Evolutionary conservation across 805 yeast species (phyloP).

Genomic region (Candida pseudoglaebosa): DNA sequence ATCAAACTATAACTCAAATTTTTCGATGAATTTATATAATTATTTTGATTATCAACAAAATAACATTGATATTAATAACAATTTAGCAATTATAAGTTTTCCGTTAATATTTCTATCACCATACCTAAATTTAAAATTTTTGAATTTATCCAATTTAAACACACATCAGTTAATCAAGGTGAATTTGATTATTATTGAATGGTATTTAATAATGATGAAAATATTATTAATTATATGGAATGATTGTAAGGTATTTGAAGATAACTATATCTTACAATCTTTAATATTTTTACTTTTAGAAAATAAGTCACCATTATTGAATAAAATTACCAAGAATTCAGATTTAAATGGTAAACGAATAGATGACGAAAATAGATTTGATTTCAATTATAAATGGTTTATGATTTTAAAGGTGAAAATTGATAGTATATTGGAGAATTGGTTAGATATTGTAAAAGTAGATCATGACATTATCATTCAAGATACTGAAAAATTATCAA

Average conservation of each 20-base stretch:
- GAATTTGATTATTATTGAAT: conserved; percentile 36
- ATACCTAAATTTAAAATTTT: conserved; percentile 13
- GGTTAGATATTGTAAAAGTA: conserved; percentile 18
- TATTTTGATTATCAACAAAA: conserved; percentile 9
- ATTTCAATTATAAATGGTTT: conserved; percentile 23
- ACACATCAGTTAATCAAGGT: conserved; percentile 22
- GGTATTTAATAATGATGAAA: conserved; percentile 43
- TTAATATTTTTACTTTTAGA: conserved; percentile 20
- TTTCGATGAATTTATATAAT: conserved; percentile 14
- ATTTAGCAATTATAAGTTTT: conserved; percentile 47
- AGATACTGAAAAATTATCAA: neutral
- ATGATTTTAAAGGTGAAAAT: conserved; percentile 20
- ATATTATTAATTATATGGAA: conserved; percentile 28
- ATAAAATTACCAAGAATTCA: neutral
- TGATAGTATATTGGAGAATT: conserved; percentile 20
- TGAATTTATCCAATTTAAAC: conserved; percentile 21
- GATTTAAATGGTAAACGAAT: neutral
- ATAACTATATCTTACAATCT: conserved; percentile 26
- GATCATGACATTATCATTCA: neutral
- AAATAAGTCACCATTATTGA: conserved; percentile 7
- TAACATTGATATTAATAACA: conserved; percentile 38
- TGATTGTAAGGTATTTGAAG: conserved; percentile 13
- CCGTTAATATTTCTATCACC: conserved; percentile 42
- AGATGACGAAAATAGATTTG: conserved; percentile 16
- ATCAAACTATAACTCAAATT: conserved; percentile 10